A percentile compares a stretch with the other conserved stretches of the same genome.
These are phyloP conservation scores for Salix exigua DNA, from an alignment of 345 rosid species.

Conservation along the genomic window DNA sequence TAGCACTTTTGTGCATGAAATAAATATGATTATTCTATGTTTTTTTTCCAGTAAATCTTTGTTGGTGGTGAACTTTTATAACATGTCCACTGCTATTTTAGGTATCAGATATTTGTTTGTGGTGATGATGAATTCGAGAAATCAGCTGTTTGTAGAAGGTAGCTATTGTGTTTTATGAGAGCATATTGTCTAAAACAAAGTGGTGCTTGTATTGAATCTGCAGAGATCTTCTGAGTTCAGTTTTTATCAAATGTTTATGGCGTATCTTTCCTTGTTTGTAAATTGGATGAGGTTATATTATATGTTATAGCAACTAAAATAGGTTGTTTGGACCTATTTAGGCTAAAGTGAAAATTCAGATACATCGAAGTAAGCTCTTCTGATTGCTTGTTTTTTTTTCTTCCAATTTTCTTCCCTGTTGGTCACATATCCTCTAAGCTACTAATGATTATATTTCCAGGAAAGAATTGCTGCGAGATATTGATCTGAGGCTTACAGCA, in stretches of 20 bases:
- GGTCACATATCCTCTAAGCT: slow-evolving; percentile 12
- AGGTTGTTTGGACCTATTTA: slow-evolving; percentile 16
- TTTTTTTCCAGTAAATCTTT: background rate
- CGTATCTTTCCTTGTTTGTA: slow-evolving; percentile 2
- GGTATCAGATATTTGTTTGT: slow-evolving; percentile 51
- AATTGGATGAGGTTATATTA: background rate
- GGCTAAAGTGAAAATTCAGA: slow-evolving; percentile 37
- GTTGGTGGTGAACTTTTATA: background rate
- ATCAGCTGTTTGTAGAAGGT: slow-evolving; percentile 14
- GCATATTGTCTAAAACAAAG: background rate
- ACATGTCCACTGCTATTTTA: slow-evolving; percentile 13
- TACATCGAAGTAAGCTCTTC: slow-evolving; percentile 43
- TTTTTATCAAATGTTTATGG: slow-evolving; percentile 1
- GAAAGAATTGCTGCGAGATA: slow-evolving; percentile 56
- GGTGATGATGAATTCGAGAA: slow-evolving; percentile 40
- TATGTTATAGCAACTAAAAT: slow-evolving; percentile 3
- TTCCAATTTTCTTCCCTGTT: slow-evolving; percentile 4
- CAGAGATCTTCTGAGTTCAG: background rate
- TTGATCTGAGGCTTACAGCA: slow-evolving; percentile 54
- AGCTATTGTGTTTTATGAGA: background rate
- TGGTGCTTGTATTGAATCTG: background rate
- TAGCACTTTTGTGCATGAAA: background rate
- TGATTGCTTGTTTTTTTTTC: background rate
- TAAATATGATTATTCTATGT: background rate
- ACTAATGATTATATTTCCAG: slow-evolving; percentile 29